These are phyloP conservation scores for Xerocomellus amylosporus DNA, from an alignment of 768 basidiomycete genomes.

Conservation along the genomic window DNA sequence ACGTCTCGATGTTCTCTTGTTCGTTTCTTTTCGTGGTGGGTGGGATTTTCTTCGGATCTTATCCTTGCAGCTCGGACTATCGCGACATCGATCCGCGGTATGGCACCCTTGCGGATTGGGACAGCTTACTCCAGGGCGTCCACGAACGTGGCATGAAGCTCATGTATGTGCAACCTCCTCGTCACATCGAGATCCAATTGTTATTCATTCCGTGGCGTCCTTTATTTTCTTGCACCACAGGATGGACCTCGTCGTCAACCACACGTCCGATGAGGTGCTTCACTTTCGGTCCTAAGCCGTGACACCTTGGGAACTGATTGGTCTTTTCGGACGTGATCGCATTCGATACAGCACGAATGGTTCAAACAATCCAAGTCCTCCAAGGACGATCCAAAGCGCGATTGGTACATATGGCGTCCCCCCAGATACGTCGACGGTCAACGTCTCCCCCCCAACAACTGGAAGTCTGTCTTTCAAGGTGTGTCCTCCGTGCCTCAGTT, in stretches of 20 bases:
- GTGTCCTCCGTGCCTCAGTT: conserved; percentile 2
- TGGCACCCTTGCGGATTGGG: conserved; percentile 63
- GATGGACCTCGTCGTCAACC: conserved; percentile 79
- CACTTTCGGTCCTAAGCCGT: neutral
- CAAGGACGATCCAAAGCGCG: conserved; percentile 54
- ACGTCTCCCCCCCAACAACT: conserved; percentile 67
- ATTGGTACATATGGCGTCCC: conserved; percentile 78
- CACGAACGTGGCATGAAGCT: conserved; percentile 69
- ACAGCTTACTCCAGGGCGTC: conserved; percentile 47
- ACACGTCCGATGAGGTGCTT: conserved; percentile 61
- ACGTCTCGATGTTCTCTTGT: neutral
- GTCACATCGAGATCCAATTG: conserved; percentile 17
- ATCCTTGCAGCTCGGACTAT: conserved; percentile 56
- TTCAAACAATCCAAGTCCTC: conserved; percentile 57
- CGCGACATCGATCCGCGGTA: conserved; percentile 60
- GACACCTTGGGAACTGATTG: conserved; percentile 5
- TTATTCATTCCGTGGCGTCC: conserved; percentile 7
- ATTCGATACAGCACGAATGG: conserved; percentile 58
- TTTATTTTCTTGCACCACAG: conserved; percentile 34
- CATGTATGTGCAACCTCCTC: conserved; percentile 41
- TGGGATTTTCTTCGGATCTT: conserved; percentile 5
- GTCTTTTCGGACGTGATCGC: neutral
- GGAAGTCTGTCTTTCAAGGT: conserved; percentile 68
- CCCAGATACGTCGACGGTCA: conserved; percentile 53
- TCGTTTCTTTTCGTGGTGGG: neutral